These are phyloP conservation scores for Smallanthus sonchifolius DNA, from an alignment of 129 eudicot genomes.

Conservation along the genomic window DNA sequence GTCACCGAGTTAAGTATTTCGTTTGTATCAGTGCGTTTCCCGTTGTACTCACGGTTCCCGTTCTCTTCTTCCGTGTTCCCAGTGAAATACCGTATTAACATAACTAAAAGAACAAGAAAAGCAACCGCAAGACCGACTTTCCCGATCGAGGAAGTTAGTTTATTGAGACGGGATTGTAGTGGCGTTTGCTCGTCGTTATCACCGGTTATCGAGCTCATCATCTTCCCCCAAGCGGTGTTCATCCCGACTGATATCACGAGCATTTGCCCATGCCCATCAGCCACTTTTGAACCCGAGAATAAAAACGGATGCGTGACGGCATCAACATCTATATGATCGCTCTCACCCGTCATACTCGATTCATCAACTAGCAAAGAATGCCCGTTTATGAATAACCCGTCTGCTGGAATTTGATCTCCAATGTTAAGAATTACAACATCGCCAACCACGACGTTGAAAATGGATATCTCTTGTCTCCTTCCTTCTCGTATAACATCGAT, in stretches of 20 bases:
- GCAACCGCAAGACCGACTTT: conserved; percentile 74
- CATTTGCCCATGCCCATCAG: conserved; percentile 70
- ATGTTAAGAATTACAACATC: conserved; percentile 56
- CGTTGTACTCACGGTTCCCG: conserved; percentile 43
- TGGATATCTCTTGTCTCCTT: conserved; percentile 58
- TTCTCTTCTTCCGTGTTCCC: conserved; percentile 51
- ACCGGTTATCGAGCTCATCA: conserved; percentile 75
- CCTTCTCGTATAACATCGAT: conserved; percentile 52
- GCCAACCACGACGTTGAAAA: conserved; percentile 69
- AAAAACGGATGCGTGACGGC: conserved; percentile 49
- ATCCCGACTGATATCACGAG: conserved; percentile 66
- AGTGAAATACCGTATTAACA: conserved; percentile 65
- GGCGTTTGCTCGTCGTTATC: conserved; percentile 67
- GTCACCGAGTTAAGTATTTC: conserved; percentile 52
- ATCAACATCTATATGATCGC: conserved; percentile 60
- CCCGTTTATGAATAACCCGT: conserved; percentile 67
- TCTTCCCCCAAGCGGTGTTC: conserved; percentile 77
- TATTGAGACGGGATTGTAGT: conserved; percentile 59
- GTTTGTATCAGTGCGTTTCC: conserved; percentile 24
- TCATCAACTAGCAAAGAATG: conserved; percentile 75
- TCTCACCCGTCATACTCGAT: conserved; percentile 84
- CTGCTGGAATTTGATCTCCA: conserved; percentile 81
- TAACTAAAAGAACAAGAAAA: conserved; percentile 50
- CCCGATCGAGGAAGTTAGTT: conserved; percentile 66
- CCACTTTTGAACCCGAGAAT: conserved; percentile 75